Evolutionary conservation across 129 eudicot species (phyloP), one percentile per base, ranked within the genome.

Genomic region (Smallanthus sonchifolius): DNA sequence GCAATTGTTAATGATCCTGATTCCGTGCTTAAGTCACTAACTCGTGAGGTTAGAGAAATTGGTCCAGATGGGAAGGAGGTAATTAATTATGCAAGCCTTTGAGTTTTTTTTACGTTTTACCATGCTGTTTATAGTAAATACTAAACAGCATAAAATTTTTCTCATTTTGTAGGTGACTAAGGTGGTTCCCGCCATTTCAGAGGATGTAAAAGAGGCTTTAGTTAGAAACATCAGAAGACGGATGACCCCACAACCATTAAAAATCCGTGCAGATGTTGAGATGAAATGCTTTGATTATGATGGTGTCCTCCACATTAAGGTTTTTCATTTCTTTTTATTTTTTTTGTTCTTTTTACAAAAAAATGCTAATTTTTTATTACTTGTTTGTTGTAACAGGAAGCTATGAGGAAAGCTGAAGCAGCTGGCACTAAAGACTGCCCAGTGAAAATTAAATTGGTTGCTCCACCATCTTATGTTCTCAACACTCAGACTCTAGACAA

Each of bases 271-370:
- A 60, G 88, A 83, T 77, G 67, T 88, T 19, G 95, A 88, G 68
- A 83, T 88, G 94, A 85, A 78, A 66, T 88, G 95, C 59, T 83
- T 88, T 20, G 87, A 83, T 43, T 83, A 76, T 79, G 91, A 88
- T 37, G 91, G 95, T 17, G 91, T 88, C 69, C 91, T 88, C 52
- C 91, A 86, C 79, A 86, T 88, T 39, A 88, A 88, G 95, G 95
- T 88, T 20, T 42, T 67, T 30, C 8, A n/a, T 14, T 15, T 51
- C 8, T 3, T 35, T 4, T 17, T 17, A 17, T 16, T 17, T 54
- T 51, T 52, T 54, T 5, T 6, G 6, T 7, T 54, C n/a, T 35
- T 36, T 34, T 62, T 62, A 14, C 67, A 37, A 37, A 38, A 24
- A 36, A 36, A 10, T 35, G 28, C 1, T 9, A 10, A 7, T 36